Evolutionary conservation across 345 rosid species (phyloP).

Genomic region (Camelina hispida): DNA sequence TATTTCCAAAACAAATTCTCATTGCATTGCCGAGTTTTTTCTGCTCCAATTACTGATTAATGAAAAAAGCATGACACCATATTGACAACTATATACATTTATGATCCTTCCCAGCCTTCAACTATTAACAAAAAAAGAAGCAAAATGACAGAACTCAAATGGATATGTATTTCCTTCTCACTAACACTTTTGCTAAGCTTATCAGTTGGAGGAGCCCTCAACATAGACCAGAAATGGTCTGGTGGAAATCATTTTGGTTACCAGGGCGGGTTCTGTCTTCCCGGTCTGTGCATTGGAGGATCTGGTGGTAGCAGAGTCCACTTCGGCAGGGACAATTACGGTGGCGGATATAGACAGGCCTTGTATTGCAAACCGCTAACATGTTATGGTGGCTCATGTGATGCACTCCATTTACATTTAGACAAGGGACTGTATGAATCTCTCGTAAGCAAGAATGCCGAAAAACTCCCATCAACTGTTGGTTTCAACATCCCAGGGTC

Average conservation of each 20-base stretch:
- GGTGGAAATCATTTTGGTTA: slow-evolving; percentile 29
- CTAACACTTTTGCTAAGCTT: slow-evolving; percentile 38
- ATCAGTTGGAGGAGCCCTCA: slow-evolving; percentile 25
- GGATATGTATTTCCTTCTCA: slow-evolving; percentile 23
- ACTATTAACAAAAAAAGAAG: slow-evolving; percentile 8
- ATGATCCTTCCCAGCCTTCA: slow-evolving; percentile 6
- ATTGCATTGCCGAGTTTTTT: slow-evolving; percentile 9
- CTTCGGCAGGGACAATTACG: neutral
- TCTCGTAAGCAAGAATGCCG: slow-evolving; percentile 26
- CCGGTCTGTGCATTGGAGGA: slow-evolving; percentile 44
- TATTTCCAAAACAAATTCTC: slow-evolving; percentile 22
- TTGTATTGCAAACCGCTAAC: slow-evolving; percentile 34
- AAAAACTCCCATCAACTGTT: neutral
- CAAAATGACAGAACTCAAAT: slow-evolving; percentile 41
- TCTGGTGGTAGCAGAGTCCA: slow-evolving; percentile 23
- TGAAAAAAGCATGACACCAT: slow-evolving; percentile 38
- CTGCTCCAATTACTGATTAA: slow-evolving; percentile 26
- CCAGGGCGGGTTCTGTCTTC: slow-evolving; percentile 41
- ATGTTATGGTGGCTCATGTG: slow-evolving; percentile 37
- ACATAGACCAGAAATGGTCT: slow-evolving; percentile 38
- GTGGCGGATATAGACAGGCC: slow-evolving; percentile 14
- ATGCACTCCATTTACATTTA: slow-evolving; percentile 34
- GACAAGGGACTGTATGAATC: slow-evolving; percentile 41
- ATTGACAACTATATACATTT: slow-evolving; percentile 27
- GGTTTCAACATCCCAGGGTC: slow-evolving; percentile 30